A percentile compares a stretch with the other conserved stretches of the same genome.
Evolutionary conservation across 2,329 filamentous ascomycete species (phyloP).

Genomic region (Lecanicillium sp.): DNA sequence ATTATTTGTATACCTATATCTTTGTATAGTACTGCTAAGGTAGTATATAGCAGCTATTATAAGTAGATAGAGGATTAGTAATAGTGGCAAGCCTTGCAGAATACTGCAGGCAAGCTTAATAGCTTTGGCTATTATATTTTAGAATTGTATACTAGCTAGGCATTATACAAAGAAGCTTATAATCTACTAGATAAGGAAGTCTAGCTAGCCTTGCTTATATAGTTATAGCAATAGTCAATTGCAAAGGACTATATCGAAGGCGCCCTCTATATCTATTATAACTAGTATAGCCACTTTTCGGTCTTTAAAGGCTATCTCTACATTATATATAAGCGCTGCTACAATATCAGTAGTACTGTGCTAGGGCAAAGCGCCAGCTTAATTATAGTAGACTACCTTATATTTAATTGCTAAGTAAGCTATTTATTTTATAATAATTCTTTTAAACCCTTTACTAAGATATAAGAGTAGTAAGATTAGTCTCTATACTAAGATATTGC

Average conservation of each 20-base stretch:
- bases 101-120: too few species aligned
- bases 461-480: constrained; percentile 18
- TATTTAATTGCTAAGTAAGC: constrained; percentile 13
- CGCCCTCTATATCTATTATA: constrained; percentile 6
- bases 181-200: too few species aligned
- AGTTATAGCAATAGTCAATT: constrained; percentile 2
- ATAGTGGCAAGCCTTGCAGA: constrained; percentile 2
- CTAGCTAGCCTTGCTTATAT: constrained; percentile 3
- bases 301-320: too few species aligned
- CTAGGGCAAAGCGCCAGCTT: constrained; percentile 16
- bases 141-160: too few species aligned
- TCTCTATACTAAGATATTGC: constrained; percentile 12
- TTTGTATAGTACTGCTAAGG: too few species aligned
- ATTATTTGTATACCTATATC: too few species aligned
- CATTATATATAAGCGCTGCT: constrained; percentile 12
- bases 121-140: too few species aligned
- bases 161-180: too few species aligned
- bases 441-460: constrained; percentile 19
- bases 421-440: constrained; percentile 15
- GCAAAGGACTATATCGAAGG: constrained; percentile 6
- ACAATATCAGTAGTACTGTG: constrained; percentile 12
- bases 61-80: constrained; percentile 3
- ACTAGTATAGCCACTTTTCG: constrained; percentile 4
- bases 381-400: constrained; percentile 12
- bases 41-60: too few species aligned